Conservation (phyloP, 1,284 basidiomycete genomes). For the Leccinum holopus region DNA sequence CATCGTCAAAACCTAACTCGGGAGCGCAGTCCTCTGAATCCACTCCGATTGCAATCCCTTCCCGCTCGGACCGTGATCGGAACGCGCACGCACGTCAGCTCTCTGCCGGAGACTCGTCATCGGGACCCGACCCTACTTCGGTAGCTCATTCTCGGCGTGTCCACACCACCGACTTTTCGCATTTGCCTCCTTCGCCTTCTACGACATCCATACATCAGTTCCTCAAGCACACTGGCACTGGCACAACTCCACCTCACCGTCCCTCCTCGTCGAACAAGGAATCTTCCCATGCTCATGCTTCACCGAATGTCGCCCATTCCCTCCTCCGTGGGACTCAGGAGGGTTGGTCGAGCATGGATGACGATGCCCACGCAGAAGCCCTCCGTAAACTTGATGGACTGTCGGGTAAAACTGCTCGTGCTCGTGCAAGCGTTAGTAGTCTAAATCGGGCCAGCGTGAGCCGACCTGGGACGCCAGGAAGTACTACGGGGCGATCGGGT, state of each 20-base stretch:
- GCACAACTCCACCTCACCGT: conserved; percentile 46
- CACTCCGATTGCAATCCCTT: conserved; percentile 26
- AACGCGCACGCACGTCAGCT: conserved; percentile 56
- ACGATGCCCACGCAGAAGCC: conserved; percentile 88
- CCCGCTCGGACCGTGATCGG: conserved; percentile 38
- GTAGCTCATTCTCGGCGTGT: conserved; percentile 48
- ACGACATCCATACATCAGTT: conserved; percentile 84
- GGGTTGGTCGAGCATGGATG: conserved; percentile 81
- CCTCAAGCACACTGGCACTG: conserved; percentile 49
- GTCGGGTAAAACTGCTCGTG: conserved; percentile 67
- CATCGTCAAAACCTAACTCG: no score
- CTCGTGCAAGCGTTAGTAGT: conserved; percentile 64
- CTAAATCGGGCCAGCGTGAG: conserved; percentile 65
- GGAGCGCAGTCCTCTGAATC: conserved; percentile 22
- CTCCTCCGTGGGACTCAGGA: conserved; percentile 78
- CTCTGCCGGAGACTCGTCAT: conserved; percentile 66
- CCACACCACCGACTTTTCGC: conserved; percentile 78
- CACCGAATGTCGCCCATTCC: conserved; percentile 75
- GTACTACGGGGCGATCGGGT: conserved; percentile 45
- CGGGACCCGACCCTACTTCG: conserved; percentile 51
- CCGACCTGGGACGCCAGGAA: conserved; percentile 71
- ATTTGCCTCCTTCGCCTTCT: conserved; percentile 84
- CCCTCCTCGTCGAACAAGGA: conserved; percentile 49
- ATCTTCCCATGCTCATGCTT: conserved; percentile 38
- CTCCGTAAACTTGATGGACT: conserved; percentile 93